phyloP scores from a whole-genome alignment of 1,139 yeast genomes.

The Trichomonascaceae sp. region DNA sequence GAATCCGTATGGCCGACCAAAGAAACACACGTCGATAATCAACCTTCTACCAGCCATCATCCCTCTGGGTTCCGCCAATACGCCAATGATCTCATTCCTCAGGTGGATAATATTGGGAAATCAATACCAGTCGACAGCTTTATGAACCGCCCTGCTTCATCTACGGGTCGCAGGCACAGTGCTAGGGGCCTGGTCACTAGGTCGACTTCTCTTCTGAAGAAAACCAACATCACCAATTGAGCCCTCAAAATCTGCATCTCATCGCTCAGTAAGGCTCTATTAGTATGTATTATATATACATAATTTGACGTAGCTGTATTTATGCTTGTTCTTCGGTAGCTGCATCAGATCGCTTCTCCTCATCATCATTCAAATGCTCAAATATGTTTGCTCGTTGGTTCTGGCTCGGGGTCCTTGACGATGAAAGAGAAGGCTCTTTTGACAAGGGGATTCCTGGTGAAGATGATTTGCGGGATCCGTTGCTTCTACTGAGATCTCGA shows the following conservation, averaged over 20 bases:
- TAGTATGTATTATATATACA: slow-evolving; percentile 6
- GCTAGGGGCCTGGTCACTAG: background rate
- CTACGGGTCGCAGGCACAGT: slow-evolving; percentile 1
- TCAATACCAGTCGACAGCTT: slow-evolving; percentile 3
- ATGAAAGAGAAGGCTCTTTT: slow-evolving; percentile 18
- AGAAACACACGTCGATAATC: background rate
- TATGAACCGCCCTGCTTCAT: background rate
- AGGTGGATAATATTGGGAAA: background rate
- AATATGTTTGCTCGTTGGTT: slow-evolving; percentile 26
- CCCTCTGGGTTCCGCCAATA: background rate
- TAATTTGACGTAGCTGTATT: background rate
- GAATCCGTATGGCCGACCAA: background rate
- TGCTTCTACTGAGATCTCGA: slow-evolving; percentile 24
- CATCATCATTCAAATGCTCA: slow-evolving; percentile 27
- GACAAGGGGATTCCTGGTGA: slow-evolving; percentile 28
- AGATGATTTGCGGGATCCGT: slow-evolving; percentile 21
- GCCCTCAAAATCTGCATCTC: background rate
- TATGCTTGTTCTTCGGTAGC: background rate
- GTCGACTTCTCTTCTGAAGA: slow-evolving; percentile 10
- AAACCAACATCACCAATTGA: slow-evolving; percentile 2
- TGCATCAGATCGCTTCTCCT: slow-evolving; percentile 13
- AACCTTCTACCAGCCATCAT: background rate
- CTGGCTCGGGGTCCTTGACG: slow-evolving; percentile 24
- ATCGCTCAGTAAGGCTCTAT: slow-evolving; percentile 10
- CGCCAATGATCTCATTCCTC: background rate